Percentiles rank a stretch among this genome's conserved stretches.
Evolutionary conservation across 2,329 filamentous ascomycete genomes (phyloP).

Genomic region (Fusarium miscanthi): DNA sequence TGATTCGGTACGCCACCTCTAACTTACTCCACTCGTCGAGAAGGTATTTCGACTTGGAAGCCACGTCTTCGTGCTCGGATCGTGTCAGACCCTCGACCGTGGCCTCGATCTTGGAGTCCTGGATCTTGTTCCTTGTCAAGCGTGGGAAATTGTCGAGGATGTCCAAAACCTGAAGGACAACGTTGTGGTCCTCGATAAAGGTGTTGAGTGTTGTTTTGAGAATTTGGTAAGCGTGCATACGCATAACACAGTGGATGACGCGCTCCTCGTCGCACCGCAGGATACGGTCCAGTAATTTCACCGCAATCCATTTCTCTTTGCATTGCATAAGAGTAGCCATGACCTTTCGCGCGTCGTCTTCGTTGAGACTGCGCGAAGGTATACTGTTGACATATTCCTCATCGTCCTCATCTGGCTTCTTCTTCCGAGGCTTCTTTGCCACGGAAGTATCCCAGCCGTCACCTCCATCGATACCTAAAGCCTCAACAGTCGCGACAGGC

Average conservation of each 20-base stretch:
- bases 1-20: conserved; percentile 92
- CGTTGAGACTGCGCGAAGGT: conserved; percentile 80
- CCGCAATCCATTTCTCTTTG: conserved; percentile 99
- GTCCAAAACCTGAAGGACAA: conserved; percentile 88
- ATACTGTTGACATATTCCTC: conserved; percentile 96
- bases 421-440: conserved; percentile 90
- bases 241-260: conserved; percentile 87
- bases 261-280: conserved; percentile 87
- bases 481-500: conserved; percentile 89
- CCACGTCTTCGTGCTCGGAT: conserved; percentile 80
- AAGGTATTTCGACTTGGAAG: conserved; percentile 75
- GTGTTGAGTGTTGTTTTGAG: conserved; percentile 86
- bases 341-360: conserved; percentile 88
- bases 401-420: conserved; percentile 90
- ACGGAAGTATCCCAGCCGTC: conserved; percentile 93
- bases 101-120: conserved; percentile 92
- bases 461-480: conserved; percentile 91
- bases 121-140: conserved; percentile 95
- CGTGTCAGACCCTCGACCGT: conserved; percentile 76
- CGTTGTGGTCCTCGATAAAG: conserved; percentile 90
- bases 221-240: conserved; percentile 97
- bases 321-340: conserved; percentile 98
- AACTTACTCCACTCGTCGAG: conserved; percentile 89
- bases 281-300: conserved; percentile 91
- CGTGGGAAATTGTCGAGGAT: conserved; percentile 90